Conservation (phyloP, 2,329 filamentous ascomycete genomes). For the Monosporascus sp. region DNA sequence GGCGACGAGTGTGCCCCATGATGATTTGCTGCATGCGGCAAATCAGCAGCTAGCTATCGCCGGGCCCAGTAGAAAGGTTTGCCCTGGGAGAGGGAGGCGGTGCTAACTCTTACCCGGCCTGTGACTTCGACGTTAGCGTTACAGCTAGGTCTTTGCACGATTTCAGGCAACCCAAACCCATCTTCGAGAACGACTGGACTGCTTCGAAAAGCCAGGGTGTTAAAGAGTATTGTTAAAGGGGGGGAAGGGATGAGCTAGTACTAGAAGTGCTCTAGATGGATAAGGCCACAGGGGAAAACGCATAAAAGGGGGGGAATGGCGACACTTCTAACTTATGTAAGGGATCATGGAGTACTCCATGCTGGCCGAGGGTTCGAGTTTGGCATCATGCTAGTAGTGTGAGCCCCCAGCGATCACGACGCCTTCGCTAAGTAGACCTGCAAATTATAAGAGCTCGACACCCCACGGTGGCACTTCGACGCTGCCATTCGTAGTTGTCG, state of each 20-base stretch:
- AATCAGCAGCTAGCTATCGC: background rate
- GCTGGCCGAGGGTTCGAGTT: background rate
- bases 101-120: conserved; percentile 21
- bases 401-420: too few relatives aligned
- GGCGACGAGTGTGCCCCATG: conserved; percentile 28
- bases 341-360: background rate
- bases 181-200: conserved; percentile 18
- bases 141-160: conserved; percentile 12
- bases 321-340: background rate
- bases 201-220: conserved; percentile 15
- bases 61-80: too few relatives aligned
- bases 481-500: too few relatives aligned
- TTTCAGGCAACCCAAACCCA: conserved; percentile 15
- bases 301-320: background rate
- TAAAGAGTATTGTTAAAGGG: conserved; percentile 6
- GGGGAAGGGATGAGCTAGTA: conserved; percentile 7
- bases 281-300: background rate
- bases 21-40: conserved; percentile 17
- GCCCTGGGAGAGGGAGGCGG: too few relatives aligned
- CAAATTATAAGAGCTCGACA: too few relatives aligned
- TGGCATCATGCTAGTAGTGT: too few relatives aligned
- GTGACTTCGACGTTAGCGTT: conserved; percentile 17
- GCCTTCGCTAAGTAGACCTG: too few relatives aligned
- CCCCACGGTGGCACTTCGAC: too few relatives aligned
- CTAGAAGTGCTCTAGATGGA: background rate